Evolutionary conservation across 2,329 filamentous ascomycete genomes (phyloP), one percentile per base, ranked within the genome.

Genomic region (Penicillium brasilianum): DNA sequence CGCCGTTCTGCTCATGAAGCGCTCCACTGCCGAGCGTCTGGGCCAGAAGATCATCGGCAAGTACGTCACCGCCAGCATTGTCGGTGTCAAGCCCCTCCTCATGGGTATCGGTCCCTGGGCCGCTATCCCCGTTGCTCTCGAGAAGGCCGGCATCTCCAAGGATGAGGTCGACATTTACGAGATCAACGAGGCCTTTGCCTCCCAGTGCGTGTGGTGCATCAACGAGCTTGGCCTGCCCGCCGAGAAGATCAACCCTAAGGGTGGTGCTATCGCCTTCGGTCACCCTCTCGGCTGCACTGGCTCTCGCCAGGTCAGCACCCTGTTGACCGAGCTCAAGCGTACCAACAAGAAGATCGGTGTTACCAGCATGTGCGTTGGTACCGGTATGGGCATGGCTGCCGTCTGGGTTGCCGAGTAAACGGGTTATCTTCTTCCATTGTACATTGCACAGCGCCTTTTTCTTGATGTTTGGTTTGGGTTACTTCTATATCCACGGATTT

Each of bases 101-200:
- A 98, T 99, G 95, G 95, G 95, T 65, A 84, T 97, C 68, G 95
- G 95, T 1, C 95, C 95, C 54, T 97, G 92, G 87, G 93, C 93
- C 80, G 93, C 95, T 59, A 98, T 99, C 73, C 95, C 95, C 66
- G 90, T 93, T 76, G 93, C 92, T 4, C 88, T 97, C 59, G 86
- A 91, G 76, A 93, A 95, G 77, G 91, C 93, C 0, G 93, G 93
- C 62, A 88, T 99, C 71, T 84, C 83, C 75, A 92, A 89, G 79
- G 90, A 96, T 59, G 94, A 98, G 69, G 92, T 99, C 32, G 95
- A 98, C 76, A 94, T 98, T 74, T 98, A 87, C 74, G 95, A 99
- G 86, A 97, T 99, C 85, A 99, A 99, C 83, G 95, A 99, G 86
- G 95, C 95, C 1, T 99, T 99, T 78, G 95, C 95, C 34, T 91